Evolutionary conservation across 306 rosid species (phyloP).

Genomic region (Leucaena leucocephala): DNA sequence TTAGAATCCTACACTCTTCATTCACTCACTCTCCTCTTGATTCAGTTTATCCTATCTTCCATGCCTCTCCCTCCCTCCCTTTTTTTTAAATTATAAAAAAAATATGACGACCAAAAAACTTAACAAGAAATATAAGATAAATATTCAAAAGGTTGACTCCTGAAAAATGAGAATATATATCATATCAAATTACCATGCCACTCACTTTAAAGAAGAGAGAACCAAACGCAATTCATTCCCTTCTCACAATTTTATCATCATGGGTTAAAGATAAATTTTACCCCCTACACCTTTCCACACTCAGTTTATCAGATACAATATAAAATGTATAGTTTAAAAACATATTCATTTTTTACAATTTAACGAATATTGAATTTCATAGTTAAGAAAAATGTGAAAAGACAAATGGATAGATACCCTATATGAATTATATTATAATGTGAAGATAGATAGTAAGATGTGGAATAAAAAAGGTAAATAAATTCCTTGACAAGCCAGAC

Average conservation of each 20-base stretch:
- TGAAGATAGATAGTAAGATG: background rate
- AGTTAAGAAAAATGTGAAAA: background rate
- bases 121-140: too few relatives aligned
- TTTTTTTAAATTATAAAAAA: too few relatives aligned
- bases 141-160: too few relatives aligned
- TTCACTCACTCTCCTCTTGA: constrained; percentile 24
- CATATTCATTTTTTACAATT: background rate
- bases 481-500: constrained; percentile 14
- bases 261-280: too few relatives aligned
- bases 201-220: too few relatives aligned
- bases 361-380: background rate
- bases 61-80: too few relatives aligned
- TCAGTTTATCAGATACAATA: background rate
- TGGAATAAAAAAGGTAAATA: background rate
- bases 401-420: background rate
- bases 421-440: background rate
- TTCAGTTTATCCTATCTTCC: background rate
- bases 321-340: too few relatives aligned
- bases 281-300: background rate
- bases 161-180: too few relatives aligned
- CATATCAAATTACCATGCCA: too few relatives aligned
- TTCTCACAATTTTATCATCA: too few relatives aligned
- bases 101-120: too few relatives aligned
- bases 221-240: too few relatives aligned
- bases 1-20: constrained; percentile 47